A percentile compares a stretch with the other conserved stretches of the same genome.
Evolutionary conservation across 2,329 filamentous ascomycete species (phyloP).

Genomic region (Alternaria ventricosa): DNA sequence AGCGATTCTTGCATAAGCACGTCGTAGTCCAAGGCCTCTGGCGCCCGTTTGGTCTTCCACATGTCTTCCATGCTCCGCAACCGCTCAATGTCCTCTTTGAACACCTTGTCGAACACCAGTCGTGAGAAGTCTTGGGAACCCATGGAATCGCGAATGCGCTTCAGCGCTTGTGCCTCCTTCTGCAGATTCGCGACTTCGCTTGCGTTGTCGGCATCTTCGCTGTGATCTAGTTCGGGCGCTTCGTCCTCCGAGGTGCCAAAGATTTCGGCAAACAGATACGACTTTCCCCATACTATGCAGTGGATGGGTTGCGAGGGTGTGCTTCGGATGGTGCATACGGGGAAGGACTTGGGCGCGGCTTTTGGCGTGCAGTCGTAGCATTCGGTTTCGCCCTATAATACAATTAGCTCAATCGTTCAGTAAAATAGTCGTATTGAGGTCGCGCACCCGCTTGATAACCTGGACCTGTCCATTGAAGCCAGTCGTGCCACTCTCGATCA

Average conservation of each 20-base stretch:
- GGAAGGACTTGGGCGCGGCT: conserved; percentile 88
- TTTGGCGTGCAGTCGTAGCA: conserved; percentile 97
- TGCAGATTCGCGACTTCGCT: conserved; percentile 87
- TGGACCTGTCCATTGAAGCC: conserved; percentile 98
- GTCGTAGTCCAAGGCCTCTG: conserved; percentile 75
- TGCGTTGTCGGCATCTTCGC: conserved; percentile 81
- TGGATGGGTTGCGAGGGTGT: conserved; percentile 97
- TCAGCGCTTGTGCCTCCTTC: conserved; percentile 82
- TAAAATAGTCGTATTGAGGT: not conserved
- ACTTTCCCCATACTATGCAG: conserved; percentile 98
- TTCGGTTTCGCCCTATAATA: conserved; percentile 73
- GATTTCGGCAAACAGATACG: conserved; percentile 92
- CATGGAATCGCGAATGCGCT: conserved; percentile 80
- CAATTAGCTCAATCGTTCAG: conserved; percentile 2
- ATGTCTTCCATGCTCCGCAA: conserved; percentile 89
- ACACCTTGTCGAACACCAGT: conserved; percentile 92
- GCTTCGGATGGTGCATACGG: conserved; percentile 95
- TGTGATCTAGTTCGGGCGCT: conserved; percentile 77
- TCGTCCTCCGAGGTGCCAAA: conserved; percentile 93
- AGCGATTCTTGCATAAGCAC: conserved; percentile 62
- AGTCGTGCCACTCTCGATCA: conserved; percentile 96
- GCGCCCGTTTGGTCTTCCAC: conserved; percentile 85
- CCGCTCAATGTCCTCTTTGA: conserved; percentile 81
- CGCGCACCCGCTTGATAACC: conserved; percentile 79
- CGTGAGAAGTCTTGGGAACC: conserved; percentile 78